Base-by-base conservation (phyloP, 2,329 filamentous ascomycete species). In the Rhinocladiella similis region DNA sequence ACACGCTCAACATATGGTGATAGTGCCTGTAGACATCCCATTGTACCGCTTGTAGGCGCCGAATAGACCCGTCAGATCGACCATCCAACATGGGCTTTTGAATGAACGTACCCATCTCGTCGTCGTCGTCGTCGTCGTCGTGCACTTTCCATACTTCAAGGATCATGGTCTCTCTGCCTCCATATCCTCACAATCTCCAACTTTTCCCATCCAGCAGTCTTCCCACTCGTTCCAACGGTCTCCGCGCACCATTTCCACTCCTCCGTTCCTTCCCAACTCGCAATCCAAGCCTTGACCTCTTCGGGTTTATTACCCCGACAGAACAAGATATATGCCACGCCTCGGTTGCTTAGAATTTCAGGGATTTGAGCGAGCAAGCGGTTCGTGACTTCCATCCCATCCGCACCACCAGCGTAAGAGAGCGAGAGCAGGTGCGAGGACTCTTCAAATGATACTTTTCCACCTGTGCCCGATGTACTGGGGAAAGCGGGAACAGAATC, bases 321-420 rank as follows among this genome's bases (percentile, higher is more conserved):
- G 3, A 99, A 81, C 56, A 99, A 73, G 52, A 99, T 76, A 72
- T 97, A 99, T 0, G 92, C 92, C 43, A 93, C 89, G 0, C 94
- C 94, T 33, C 85, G 76, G 0, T 70, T 68, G 62, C 77, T 79
- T 65, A 99, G 70, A 1, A 89, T 75, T 0, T 70, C 69, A 0
- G 89, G 87, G 62, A 99, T 74, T 33, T 82, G 78, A 9, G 83
- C 82, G 38, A 99, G 77, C 63, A 99, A 76, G 39, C 90, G 80
- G 60, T 93, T 83, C 45, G 93, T 99, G 22, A 88, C 91, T 75
- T 96, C 91, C 93, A 99, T 99, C 5, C 94, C 94, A 70, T 97
- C 88, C 27, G 76, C 74, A 0, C 94, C 94, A 22, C 94, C 94
- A 0, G 91, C 93, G 70, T 96, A 97, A 3, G 91, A 90, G 47